Percentiles rank a stretch among this genome's conserved stretches.
phyloP scores from a whole-genome alignment of 768 basidiomycete species.

The Mycena epipterygia region DNA sequence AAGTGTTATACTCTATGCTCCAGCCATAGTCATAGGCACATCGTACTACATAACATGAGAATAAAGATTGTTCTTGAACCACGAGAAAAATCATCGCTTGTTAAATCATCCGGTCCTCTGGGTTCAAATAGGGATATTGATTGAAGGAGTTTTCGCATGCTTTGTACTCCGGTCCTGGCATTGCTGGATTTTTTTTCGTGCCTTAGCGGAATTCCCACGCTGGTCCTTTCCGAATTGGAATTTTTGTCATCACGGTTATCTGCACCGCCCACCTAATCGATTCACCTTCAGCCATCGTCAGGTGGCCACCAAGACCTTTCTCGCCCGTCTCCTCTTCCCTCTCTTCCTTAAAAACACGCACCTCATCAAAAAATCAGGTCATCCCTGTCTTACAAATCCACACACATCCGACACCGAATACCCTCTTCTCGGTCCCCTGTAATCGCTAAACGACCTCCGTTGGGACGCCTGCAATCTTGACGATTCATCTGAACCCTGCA shows the following conservation, averaged over 20 bases:
- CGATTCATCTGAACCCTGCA: slow-evolving; percentile 22
- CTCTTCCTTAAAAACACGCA: slow-evolving; percentile 11
- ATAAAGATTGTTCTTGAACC: too few relatives aligned
- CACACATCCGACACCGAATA: slow-evolving; percentile 30
- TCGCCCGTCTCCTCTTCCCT: not conserved
- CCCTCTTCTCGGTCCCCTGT: slow-evolving; percentile 20
- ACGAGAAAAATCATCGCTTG: too few relatives aligned
- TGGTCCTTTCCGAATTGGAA: not conserved
- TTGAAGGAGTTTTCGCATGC: too few relatives aligned
- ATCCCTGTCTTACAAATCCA: slow-evolving; percentile 29
- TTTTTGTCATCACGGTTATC: slow-evolving; percentile 25
- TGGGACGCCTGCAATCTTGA: slow-evolving; percentile 16
- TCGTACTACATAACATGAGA: too few relatives aligned
- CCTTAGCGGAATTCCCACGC: not conserved
- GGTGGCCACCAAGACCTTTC: slow-evolving; percentile 21
- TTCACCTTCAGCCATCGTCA: slow-evolving; percentile 25
- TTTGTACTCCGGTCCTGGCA: too few relatives aligned
- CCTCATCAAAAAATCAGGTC: slow-evolving; percentile 9
- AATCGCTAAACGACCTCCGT: slow-evolving; percentile 2
- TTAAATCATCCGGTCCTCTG: too few relatives aligned
- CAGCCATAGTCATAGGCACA: too few relatives aligned
- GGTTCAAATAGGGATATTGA: too few relatives aligned
- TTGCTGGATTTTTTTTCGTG: not conserved
- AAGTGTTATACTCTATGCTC: too few relatives aligned
- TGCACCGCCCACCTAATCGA: slow-evolving; percentile 30